These are phyloP conservation scores for Yamadazyma dendronema DNA, from an alignment of 1,139 yeast genomes.

Conservation along the genomic window DNA sequence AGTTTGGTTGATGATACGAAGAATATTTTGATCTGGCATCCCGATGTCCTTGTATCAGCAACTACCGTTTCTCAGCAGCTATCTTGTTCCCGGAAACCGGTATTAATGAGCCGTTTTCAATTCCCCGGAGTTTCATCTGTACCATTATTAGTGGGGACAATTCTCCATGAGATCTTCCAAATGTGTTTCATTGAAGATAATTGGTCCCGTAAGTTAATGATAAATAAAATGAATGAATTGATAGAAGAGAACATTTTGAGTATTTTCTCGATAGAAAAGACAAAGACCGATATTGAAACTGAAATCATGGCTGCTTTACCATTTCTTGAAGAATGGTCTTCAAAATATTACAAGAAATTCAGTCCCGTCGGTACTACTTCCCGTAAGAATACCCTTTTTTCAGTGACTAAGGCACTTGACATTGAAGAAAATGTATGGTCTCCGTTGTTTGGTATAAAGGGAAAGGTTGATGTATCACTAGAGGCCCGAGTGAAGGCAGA, in stretches of 20 bases:
- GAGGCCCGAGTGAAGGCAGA: constrained; percentile 48
- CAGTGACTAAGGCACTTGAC: constrained; percentile 68
- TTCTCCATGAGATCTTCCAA: constrained; percentile 80
- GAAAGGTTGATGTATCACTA: constrained; percentile 84
- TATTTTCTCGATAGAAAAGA: constrained; percentile 56
- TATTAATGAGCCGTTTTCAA: constrained; percentile 52
- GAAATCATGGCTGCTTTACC: constrained; percentile 43
- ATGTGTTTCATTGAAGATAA: constrained; percentile 49
- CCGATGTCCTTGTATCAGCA: constrained; percentile 79
- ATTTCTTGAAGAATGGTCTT: constrained; percentile 64
- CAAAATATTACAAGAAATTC: constrained; percentile 37
- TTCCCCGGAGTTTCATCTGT: constrained; percentile 57
- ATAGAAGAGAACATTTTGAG: constrained; percentile 44
- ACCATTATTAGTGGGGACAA: constrained; percentile 71
- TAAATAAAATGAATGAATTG: constrained; percentile 42
- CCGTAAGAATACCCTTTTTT: constrained; percentile 36
- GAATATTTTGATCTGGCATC: constrained; percentile 73
- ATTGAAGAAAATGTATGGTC: constrained; percentile 93
- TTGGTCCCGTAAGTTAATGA: constrained; percentile 46
- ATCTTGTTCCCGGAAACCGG: constrained; percentile 69
- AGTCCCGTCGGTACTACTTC: constrained; percentile 39
- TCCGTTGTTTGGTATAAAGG: constrained; percentile 87
- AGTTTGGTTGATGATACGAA: constrained; percentile 53
- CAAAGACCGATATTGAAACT: constrained; percentile 43
- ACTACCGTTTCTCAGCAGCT: constrained; percentile 79